These are phyloP conservation scores for Epichloe scottii DNA, from an alignment of 2,329 filamentous ascomycete species.

Conservation along the genomic window DNA sequence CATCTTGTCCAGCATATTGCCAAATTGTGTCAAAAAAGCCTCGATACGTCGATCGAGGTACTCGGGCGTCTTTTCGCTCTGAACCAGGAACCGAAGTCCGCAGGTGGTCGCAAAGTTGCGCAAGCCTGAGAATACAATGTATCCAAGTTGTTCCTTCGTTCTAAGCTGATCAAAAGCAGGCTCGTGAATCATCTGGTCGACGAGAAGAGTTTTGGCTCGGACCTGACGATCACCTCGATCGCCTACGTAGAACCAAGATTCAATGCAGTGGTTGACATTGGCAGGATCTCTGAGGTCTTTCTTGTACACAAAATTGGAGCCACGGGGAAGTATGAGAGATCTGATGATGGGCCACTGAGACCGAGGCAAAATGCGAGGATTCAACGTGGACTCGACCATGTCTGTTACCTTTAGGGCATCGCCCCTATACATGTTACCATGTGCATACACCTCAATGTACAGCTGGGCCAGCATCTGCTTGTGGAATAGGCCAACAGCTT, in stretches of 20 bases:
- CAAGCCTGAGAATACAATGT: slow-evolving; percentile 81
- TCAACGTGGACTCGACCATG: slow-evolving; percentile 65
- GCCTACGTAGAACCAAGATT: slow-evolving; percentile 63
- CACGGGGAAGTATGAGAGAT: slow-evolving; percentile 63
- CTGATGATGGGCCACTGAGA: slow-evolving; percentile 71
- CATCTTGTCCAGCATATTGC: slow-evolving; percentile 59
- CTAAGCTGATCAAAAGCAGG: slow-evolving; percentile 88
- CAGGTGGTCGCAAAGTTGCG: slow-evolving; percentile 63
- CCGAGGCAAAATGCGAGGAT: slow-evolving; percentile 58
- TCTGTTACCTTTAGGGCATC: slow-evolving; percentile 79
- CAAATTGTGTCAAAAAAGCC: slow-evolving; percentile 61
- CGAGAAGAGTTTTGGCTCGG: slow-evolving; percentile 65
- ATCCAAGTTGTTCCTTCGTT: slow-evolving; percentile 94
- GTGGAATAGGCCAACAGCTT: slow-evolving; percentile 65
- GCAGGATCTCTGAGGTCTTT: slow-evolving; percentile 71
- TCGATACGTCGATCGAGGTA: slow-evolving; percentile 86
- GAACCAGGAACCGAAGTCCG: slow-evolving; percentile 80
- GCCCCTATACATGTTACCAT: slow-evolving; percentile 90
- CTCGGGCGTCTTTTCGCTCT: slow-evolving; percentile 74
- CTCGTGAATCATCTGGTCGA: slow-evolving; percentile 86
- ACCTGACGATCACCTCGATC: slow-evolving; percentile 54
- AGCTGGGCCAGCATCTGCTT: slow-evolving; percentile 71
- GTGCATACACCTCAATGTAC: slow-evolving; percentile 76
- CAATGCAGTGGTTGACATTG: slow-evolving; percentile 80
- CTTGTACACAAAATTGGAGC: slow-evolving; percentile 74